Conservation (phyloP, 805 yeast genomes). For the Schwanniomyces pseudopolymorphus region DNA sequence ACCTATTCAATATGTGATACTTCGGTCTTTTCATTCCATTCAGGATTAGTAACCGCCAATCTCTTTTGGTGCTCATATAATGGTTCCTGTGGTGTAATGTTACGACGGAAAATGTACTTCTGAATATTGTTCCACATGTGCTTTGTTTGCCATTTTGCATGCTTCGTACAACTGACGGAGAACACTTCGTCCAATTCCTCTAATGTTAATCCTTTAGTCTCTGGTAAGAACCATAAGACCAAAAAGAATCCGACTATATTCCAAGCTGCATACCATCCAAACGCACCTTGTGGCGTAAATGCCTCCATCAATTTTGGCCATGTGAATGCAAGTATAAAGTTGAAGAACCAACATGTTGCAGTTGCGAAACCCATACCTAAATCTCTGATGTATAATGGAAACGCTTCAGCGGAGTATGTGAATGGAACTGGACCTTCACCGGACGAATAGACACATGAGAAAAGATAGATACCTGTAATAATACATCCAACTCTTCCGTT, state of each 20-base stretch:
- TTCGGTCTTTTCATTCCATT: constrained; percentile 63
- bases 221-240: constrained; percentile 48
- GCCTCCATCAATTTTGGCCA: constrained; percentile 76
- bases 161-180: constrained; percentile 54
- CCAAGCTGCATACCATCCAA: constrained; percentile 86
- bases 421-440: constrained; percentile 87
- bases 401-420: constrained; percentile 77
- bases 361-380: constrained; percentile 75
- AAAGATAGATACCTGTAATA: constrained; percentile 63
- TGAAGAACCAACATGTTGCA: constrained; percentile 66
- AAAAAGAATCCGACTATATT: constrained; percentile 62
- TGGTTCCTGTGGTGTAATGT: constrained; percentile 52
- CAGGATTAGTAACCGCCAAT: constrained; percentile 58
- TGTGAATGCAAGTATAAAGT: constrained; percentile 62
- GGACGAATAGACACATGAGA: constrained; percentile 67
- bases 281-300: constrained; percentile 76
- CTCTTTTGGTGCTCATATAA: constrained; percentile 57
- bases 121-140: constrained; percentile 43
- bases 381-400: constrained; percentile 71
- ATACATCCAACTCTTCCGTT: constrained; percentile 49
- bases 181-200: constrained; percentile 79
- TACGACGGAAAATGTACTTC: constrained; percentile 43
- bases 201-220: constrained; percentile 55
- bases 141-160: constrained; percentile 45
- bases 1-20: constrained; percentile 48